Base-by-base conservation (phyloP, 2,329 filamentous ascomycete species). In the Neodidymelliopsis sp. region DNA sequence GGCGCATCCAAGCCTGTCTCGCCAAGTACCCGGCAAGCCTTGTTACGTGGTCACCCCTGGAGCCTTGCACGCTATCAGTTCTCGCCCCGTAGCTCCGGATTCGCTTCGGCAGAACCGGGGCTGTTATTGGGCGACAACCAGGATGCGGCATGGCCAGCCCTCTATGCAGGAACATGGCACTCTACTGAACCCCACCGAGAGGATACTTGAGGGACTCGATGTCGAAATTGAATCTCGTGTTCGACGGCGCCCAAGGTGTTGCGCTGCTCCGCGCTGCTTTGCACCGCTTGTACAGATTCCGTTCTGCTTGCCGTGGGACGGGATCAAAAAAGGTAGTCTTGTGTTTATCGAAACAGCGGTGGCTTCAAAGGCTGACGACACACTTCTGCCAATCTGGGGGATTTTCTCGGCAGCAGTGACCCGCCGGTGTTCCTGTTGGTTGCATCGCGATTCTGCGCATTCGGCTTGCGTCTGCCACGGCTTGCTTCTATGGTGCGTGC, bases 161-260 rank as follows among this genome's bases (percentile, higher is more conserved):
- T 36, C 34, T 24, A 57, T 53, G 57, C 54, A 58, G 51, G 50
- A 59, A 60, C 47, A 50, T 41, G 29, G 30, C n/a, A 39, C 40
- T 36, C 25, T 16, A 40, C 24, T 33, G 35, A 36, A 36, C 47
- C 40, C 47, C 47, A 45, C 47, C 12, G 25, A 10, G 40, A 45
- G 47, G 30, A 45, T 23, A 45, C 47, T 40, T 20, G 30, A 49
- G 38, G 29, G 35, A 23, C 23, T 8, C 24, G 22, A 31, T 24
- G 35, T 31, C 35, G 40, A 50, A 36, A 50, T 50, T 45, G 35
- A 40, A 27, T 24, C 19, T 44, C 40, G 47, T 50, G 38, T 50
- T 18, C 18, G 36, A 41, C 8, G 40, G 34, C 28, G 29, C 35
- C 19, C 40, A 22, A 33, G 12, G 35, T 20, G 27, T 13, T 31